phyloP scores from a whole-genome alignment of 1,139 yeast genomes.

The Yamadazyma siamensis region DNA sequence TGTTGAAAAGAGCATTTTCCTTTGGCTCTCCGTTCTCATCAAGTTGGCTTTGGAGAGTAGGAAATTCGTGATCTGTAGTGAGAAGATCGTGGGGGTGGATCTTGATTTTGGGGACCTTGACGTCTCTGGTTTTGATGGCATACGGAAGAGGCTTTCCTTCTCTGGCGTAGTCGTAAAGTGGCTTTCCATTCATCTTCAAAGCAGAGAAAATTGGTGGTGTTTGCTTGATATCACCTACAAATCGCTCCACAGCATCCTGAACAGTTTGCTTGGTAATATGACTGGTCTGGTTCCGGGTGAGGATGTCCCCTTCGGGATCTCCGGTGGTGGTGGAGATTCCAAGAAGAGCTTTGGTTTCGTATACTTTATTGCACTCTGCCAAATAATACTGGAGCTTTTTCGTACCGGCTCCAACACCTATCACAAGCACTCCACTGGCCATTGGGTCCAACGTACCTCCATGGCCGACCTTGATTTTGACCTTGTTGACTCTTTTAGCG shows the following conservation, averaged over 20 bases:
- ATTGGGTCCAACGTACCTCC: slow-evolving; percentile 97
- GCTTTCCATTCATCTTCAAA: slow-evolving; percentile 89
- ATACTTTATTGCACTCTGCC: slow-evolving; percentile 70
- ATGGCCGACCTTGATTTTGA: slow-evolving; percentile 90
- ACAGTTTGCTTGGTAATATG: slow-evolving; percentile 60
- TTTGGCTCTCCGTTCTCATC: slow-evolving; percentile 52
- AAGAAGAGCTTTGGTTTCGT: slow-evolving; percentile 79
- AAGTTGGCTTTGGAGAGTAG: slow-evolving; percentile 45
- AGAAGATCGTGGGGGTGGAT: slow-evolving; percentile 54
- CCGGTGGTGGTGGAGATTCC: slow-evolving; percentile 95
- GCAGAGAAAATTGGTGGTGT: slow-evolving; percentile 97
- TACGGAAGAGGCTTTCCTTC: slow-evolving; percentile 82
- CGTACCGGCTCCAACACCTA: slow-evolving; percentile 91
- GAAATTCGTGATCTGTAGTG: slow-evolving; percentile 53
- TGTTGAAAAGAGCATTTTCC: slow-evolving; percentile 44
- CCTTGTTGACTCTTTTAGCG: slow-evolving; percentile 44
- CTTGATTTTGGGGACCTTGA: slow-evolving; percentile 53
- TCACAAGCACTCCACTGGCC: slow-evolving; percentile 88
- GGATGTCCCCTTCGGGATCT: slow-evolving; percentile 82
- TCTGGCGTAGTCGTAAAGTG: slow-evolving; percentile 91
- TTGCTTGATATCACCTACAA: slow-evolving; percentile 77
- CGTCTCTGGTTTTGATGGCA: slow-evolving; percentile 73
- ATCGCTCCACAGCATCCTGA: slow-evolving; percentile 50
- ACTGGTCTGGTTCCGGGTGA: slow-evolving; percentile 52
- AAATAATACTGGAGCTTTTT: slow-evolving; percentile 70